Percentiles rank a stretch among this genome's conserved stretches.
These are phyloP conservation scores for Melampsora americana DNA, from an alignment of 1,284 basidiomycete species.

Conservation along the genomic window DNA sequence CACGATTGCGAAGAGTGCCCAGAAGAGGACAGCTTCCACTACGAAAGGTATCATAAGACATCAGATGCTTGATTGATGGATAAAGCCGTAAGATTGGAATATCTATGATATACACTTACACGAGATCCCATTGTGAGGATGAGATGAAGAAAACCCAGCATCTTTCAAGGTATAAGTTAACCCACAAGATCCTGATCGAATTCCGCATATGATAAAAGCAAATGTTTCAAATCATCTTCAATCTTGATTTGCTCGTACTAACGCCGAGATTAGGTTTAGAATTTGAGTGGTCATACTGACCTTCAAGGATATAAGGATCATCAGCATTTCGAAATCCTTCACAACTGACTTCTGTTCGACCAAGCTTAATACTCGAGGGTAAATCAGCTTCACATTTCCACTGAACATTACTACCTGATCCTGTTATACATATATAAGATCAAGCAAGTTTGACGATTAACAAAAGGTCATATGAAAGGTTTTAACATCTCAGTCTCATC, in stretches of 20 bases:
- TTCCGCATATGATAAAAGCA: slow-evolving; percentile 62
- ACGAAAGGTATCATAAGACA: slow-evolving; percentile 33
- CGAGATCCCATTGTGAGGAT: neutral
- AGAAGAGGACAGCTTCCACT: slow-evolving; percentile 30
- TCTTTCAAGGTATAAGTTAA: slow-evolving; percentile 46
- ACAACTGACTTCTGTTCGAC: slow-evolving; percentile 75
- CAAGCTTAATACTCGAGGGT: slow-evolving; percentile 73
- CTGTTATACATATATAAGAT: slow-evolving; percentile 5
- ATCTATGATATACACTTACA: neutral
- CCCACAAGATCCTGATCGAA: slow-evolving; percentile 50
- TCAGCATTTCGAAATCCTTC: slow-evolving; percentile 80
- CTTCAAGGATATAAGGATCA: slow-evolving; percentile 78
- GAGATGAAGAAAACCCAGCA: neutral
- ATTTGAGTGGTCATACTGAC: slow-evolving; percentile 56
- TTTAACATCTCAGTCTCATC: neutral
- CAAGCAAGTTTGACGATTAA: neutral
- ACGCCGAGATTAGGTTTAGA: slow-evolving; percentile 4
- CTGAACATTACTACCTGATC: slow-evolving; percentile 33
- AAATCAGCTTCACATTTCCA: slow-evolving; percentile 80
- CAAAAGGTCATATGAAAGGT: slow-evolving; percentile 3
- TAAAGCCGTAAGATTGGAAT: too few species aligned
- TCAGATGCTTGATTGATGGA: too few species aligned
- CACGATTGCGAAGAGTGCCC: slow-evolving; percentile 21
- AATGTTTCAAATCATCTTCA: slow-evolving; percentile 76
- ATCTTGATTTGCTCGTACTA: slow-evolving; percentile 61